Evolutionary conservation across 345 rosid genomes (phyloP), one percentile per base, ranked within the genome.

Genomic region (Sonneratia alba): DNA sequence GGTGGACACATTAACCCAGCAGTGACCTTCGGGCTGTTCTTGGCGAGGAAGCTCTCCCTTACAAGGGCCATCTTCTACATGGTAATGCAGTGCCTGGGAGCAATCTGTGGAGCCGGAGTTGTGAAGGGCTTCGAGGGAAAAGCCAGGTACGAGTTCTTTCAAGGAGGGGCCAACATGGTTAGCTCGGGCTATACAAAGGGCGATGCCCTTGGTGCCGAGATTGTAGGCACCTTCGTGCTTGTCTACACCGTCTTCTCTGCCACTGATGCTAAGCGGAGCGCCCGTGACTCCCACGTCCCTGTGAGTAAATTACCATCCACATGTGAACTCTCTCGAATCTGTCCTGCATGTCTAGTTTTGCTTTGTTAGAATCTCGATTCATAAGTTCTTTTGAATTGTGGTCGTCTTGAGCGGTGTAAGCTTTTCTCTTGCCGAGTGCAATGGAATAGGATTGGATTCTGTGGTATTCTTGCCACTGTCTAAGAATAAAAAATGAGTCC

Each of bases 211-310:
- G 78, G 78, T 34, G 78, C 78, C 2, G 78, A 76, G 78, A 76
- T 76, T 32, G 22, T 76, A 21, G 78, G 78, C 51, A 75, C 78
- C 7, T 75, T 75, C 69, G 73, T 75, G 64, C 78, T 75, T 8
- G 78, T 75, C 43, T 75, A 74, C 82, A 83, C 86, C 47, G 86
- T 83, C 76, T 84, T 84, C 87, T 84, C 79, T 21, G 78, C 78
- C 68, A 76, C 78, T 13, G 78, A 76, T 34, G 78, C 78, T 67
- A 85, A 85, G 80, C 77, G 88, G 74, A 80, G 76, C 72, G 88
- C 86, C 36, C 80, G 81, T 40, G 81, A 79, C 73, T 79, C 81
- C 36, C 81, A 79, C 66, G 78, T 79, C 53, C 81, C 81, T 27
- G 81, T 79, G 72, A 53, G 78, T 57, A 42, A 8, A 43, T 5